Evolutionary conservation across 2,329 filamentous ascomycete genomes (phyloP), one percentile per base, ranked within the genome.

Genomic region (Monosporascus sp.): DNA sequence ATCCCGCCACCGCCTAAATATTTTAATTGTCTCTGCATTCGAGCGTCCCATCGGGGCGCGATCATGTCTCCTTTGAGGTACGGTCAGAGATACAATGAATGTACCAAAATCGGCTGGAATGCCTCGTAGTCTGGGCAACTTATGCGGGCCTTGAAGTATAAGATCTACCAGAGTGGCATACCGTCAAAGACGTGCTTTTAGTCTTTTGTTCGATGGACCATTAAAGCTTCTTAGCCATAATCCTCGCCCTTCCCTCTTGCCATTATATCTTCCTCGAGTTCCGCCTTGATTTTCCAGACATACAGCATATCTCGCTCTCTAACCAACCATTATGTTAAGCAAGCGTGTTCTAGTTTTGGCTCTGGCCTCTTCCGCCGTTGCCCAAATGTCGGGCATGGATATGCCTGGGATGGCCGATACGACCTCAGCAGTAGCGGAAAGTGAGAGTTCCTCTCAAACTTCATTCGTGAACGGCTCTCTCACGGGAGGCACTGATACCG

Each of bases 331-430:
- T 6, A 67, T 67, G 64, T 50, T 56, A 2, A 44, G 61, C 41
- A 65, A 60, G 51, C 52, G 47, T 49, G 47, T 60, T 49, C 48
- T 54, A 37, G 45, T 63, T 47, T 43, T 66, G 27, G 60, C 59
- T 46, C 45, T 67, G 35, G 60, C 59, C 41, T 53, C 55, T 31
- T 41, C 52, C 50, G 60, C 58, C 41, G 48, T 65, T 14, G 60
- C 60, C n/a, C 60, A 64, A 52, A 58, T 58, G 55, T 49, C 50
- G 49, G 50, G 48, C n/a, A 53, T 49, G 22, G 55, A 37, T 14
- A 35, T 35, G 31, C 31, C 31, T 35, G 31, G 31, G 31, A 14
- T 14, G 31, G 11, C 5, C 31, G 11, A 2, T 35, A 14, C 31
- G 14, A 49, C 15, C 37, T 52, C 20, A 18, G 27, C 50, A 18